phyloP scores from a whole-genome alignment of 1,139 yeast genomes.

The Saccharomyces uvarum region DNA sequence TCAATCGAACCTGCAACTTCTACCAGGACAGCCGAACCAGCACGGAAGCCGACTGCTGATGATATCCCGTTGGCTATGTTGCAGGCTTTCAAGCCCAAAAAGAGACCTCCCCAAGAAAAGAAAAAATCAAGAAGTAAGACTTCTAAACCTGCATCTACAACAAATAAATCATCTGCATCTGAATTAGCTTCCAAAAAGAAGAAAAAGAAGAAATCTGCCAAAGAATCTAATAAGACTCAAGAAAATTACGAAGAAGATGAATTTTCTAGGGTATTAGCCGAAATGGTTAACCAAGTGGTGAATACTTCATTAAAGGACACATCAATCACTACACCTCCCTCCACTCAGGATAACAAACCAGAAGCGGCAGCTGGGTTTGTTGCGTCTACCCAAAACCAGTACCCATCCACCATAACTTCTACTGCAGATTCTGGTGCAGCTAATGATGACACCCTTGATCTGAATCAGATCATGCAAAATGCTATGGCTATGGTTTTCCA shows the following conservation, averaged over 20 bases:
- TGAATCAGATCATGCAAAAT: conserved; percentile 65
- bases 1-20: conserved; percentile 2
- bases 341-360: conserved; percentile 1
- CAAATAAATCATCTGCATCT: background rate
- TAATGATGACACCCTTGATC: conserved; percentile 39
- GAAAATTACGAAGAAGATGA: conserved; percentile 22
- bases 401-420: background rate
- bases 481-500: conserved; percentile 60
- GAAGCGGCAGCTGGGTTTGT: background rate
- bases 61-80: background rate
- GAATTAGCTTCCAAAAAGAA: conserved; percentile 9
- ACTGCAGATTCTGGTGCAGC: conserved; percentile 1
- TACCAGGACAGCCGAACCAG: background rate
- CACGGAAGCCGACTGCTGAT: conserved; percentile 1
- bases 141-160: background rate
- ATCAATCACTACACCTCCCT: background rate
- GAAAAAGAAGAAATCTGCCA: conserved; percentile 18
- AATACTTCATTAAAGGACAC: conserved; percentile 22
- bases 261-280: conserved; percentile 29
- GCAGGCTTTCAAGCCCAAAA: background rate
- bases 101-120: background rate
- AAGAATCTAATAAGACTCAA: conserved; percentile 5
- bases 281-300: conserved; percentile 32
- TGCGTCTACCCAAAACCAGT: background rate
- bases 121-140: conserved; percentile 7